Conservation (phyloP, 1,284 basidiomycete genomes). For the Malassezia yamatoensis region DNA sequence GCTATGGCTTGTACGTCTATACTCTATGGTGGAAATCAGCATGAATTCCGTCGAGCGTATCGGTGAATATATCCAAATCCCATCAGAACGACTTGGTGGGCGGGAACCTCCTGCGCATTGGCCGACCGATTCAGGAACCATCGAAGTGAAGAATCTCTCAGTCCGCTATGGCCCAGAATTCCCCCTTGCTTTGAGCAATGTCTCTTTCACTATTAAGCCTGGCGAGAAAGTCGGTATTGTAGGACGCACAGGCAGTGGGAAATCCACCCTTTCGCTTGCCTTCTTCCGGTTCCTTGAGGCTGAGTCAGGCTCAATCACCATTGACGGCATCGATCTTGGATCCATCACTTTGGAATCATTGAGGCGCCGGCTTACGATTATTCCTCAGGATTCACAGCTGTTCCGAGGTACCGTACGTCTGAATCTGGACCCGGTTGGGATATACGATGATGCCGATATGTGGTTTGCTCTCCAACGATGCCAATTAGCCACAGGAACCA, state of each 20-base stretch:
- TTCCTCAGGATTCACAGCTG: conserved; percentile 66
- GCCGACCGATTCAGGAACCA: conserved; percentile 40
- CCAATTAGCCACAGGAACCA: conserved; percentile 44
- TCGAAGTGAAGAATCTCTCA: conserved; percentile 40
- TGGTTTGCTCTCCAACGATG: conserved; percentile 53
- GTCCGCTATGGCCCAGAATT: conserved; percentile 46
- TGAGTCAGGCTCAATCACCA: conserved; percentile 62
- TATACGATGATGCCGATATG: conserved; percentile 60
- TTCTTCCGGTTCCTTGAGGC: conserved; percentile 95
- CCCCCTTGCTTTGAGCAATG: conserved; percentile 36
- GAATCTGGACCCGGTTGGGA: conserved; percentile 57
- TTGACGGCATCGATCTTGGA: conserved; percentile 81
- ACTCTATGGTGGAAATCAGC: conserved; percentile 47
- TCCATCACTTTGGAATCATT: conserved; percentile 77
- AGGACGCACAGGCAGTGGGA: conserved; percentile 67
- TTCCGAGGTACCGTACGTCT: conserved; percentile 43
- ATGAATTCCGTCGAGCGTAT: conserved; percentile 48
- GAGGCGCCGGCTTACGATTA: conserved; percentile 70
- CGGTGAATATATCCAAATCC: conserved; percentile 41
- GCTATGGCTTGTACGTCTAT: conserved; percentile 47
- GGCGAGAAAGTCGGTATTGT: conserved; percentile 47
- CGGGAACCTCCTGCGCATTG: conserved; percentile 44
- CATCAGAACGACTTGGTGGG: conserved; percentile 32
- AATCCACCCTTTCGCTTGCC: conserved; percentile 77
- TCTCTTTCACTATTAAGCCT: conserved; percentile 39